phyloP scores from a whole-genome alignment of 768 basidiomycete genomes.

The Lactifluus pinguis region DNA sequence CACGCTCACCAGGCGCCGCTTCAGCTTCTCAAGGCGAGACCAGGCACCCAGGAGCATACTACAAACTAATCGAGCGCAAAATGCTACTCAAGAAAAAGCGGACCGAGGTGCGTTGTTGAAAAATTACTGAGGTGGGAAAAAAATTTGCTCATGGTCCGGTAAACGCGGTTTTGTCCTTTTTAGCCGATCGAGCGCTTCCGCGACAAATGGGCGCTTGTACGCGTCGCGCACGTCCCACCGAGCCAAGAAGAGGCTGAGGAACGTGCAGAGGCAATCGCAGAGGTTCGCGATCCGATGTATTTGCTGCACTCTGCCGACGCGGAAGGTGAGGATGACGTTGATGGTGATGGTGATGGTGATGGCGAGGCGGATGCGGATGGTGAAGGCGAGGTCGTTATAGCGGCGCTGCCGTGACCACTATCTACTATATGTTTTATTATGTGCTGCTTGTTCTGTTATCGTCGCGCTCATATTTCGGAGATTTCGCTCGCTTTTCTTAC shows the following conservation, averaged over 20 bases:
- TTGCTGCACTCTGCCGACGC: slow-evolving; percentile 37
- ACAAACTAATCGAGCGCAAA: slow-evolving; percentile 84
- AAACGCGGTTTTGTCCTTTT: too few species aligned
- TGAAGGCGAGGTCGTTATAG: slow-evolving; percentile 4
- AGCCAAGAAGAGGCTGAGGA: slow-evolving; percentile 68
- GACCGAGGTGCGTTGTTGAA: slow-evolving; percentile 49
- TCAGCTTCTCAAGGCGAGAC: slow-evolving; percentile 4
- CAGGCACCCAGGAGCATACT: slow-evolving; percentile 58
- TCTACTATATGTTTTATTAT: not conserved
- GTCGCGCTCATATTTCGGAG: not conserved
- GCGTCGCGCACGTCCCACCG: slow-evolving; percentile 62
- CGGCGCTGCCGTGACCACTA: not conserved
- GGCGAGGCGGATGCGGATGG: slow-evolving; percentile 13
- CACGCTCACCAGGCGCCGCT: slow-evolving; percentile 6
- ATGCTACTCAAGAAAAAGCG: slow-evolving; percentile 83
- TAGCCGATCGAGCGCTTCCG: slow-evolving; percentile 64
- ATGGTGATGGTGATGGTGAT: slow-evolving; percentile 46
- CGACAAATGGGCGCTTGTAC: slow-evolving; percentile 78
- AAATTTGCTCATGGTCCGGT: not conserved
- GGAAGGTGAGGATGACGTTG: slow-evolving; percentile 52
- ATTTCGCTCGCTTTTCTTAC: not conserved
- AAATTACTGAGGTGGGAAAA: not conserved
- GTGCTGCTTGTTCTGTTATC: not conserved
- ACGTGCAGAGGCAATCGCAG: slow-evolving; percentile 67
- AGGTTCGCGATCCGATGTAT: slow-evolving; percentile 62